These are phyloP conservation scores for Venturia oleaginea DNA, from an alignment of 2,329 filamentous ascomycete genomes.

Conservation along the genomic window DNA sequence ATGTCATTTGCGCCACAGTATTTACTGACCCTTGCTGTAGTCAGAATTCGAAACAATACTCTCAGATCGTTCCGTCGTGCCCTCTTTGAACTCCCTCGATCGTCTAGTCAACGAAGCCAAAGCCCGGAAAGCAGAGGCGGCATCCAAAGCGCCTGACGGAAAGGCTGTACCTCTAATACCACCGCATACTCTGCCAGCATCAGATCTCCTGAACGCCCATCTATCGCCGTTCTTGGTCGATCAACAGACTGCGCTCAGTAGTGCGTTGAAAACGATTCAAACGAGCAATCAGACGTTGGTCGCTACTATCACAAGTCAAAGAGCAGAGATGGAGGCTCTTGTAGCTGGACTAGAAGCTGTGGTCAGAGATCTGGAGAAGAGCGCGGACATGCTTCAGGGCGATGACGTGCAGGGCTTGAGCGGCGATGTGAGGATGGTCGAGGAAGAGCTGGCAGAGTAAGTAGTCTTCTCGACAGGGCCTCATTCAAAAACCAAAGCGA, in stretches of 20 bases:
- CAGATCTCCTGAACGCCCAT: conserved; percentile 50
- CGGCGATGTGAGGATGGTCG: conserved; percentile 10
- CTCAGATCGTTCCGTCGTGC: conserved; percentile 45
- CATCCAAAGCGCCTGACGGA: conserved; percentile 28
- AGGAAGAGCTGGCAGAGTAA: conserved; percentile 10
- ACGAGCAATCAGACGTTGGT: conserved; percentile 45
- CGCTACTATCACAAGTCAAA: conserved; percentile 43
- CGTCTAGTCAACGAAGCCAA: conserved; percentile 50
- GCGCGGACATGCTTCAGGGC: conserved; percentile 30
- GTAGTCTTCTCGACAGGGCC: background rate
- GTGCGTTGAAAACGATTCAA: conserved; percentile 42
- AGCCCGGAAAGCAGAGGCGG: conserved; percentile 37
- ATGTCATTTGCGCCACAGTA: background rate
- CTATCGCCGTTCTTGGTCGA: conserved; percentile 46
- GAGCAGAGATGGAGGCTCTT: conserved; percentile 47
- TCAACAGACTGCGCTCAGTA: conserved; percentile 39
- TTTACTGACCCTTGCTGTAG: conserved; percentile 17
- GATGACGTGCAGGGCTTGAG: conserved; percentile 15
- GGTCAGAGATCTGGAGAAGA: conserved; percentile 47
- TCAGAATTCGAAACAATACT: conserved; percentile 53
- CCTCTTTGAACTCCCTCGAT: conserved; percentile 52
- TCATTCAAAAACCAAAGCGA: background rate
- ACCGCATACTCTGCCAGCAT: conserved; percentile 49
- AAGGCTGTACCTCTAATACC: conserved; percentile 20
- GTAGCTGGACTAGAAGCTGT: conserved; percentile 46